Conservation (phyloP, 2,329 filamentous ascomycete genomes). For the Pseudocercospora vitis region DNA sequence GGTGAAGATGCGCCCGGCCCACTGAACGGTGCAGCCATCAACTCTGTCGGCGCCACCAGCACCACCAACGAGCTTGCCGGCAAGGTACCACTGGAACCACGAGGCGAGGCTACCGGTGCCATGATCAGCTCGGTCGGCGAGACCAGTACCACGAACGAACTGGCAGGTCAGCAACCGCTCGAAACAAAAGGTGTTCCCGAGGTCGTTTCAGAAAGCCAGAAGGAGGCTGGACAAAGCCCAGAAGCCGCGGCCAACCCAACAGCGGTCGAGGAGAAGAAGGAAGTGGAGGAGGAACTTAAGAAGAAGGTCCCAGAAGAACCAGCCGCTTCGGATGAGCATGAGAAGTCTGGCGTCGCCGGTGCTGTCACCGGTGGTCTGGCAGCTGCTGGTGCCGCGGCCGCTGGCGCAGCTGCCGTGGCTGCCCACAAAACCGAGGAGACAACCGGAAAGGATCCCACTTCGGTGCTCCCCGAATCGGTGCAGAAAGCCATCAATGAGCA, state of each 20-base stretch:
- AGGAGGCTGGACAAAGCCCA: slow-evolving; percentile 59
- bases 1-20: slow-evolving; percentile 38
- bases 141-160: slow-evolving; percentile 45
- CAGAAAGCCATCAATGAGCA: slow-evolving; percentile 47
- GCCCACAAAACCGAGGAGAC: slow-evolving; percentile 42
- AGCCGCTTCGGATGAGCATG: slow-evolving; percentile 31
- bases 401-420: slow-evolving; percentile 45
- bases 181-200: slow-evolving; percentile 56
- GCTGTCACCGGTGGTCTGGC: slow-evolving; percentile 43
- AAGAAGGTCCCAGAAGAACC: slow-evolving; percentile 57
- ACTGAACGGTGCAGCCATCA: slow-evolving; percentile 23
- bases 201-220: slow-evolving; percentile 70
- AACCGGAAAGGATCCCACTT: slow-evolving; percentile 53
- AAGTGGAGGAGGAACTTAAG: slow-evolving; percentile 69
- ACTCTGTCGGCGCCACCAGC: slow-evolving; percentile 28
- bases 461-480: slow-evolving; percentile 38
- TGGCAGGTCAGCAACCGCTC: slow-evolving; percentile 48
- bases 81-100: slow-evolving; percentile 47
- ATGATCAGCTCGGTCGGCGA: slow-evolving; percentile 25
- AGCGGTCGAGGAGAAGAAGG: slow-evolving; percentile 69
- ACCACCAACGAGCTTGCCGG: slow-evolving; percentile 50
- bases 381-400: slow-evolving; percentile 38
- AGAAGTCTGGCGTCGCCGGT: slow-evolving; percentile 42
- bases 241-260: slow-evolving; percentile 66
- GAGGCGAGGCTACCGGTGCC: slow-evolving; percentile 32